Evolutionary conservation across 164 flowering plant species (phyloP), one percentile per base, ranked within the genome.

Genomic region (Hamamelis virginiana): DNA sequence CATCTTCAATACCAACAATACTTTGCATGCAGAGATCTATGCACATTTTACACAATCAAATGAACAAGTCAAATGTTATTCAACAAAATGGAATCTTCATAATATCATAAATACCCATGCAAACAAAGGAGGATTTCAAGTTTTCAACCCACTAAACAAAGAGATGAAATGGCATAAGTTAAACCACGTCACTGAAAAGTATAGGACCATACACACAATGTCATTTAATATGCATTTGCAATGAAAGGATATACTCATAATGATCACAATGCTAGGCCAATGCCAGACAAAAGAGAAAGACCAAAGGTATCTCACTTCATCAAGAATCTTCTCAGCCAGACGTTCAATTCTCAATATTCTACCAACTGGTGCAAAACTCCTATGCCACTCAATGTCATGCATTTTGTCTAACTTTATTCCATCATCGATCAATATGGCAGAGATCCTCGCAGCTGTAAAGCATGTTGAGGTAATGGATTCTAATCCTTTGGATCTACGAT

Each of bases 391-490:
- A 64, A 95, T 58, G 57, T 84, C 91, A 51, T 75, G 81, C 86
- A 62, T 88, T 70, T 87, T 88, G 72, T 92, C 97, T 23, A 88
- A 69, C 67, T 75, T 76, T 55, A 95, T 26, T 50, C 97, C 97
- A 85, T 95, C 98, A 76, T 95, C 98, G 75, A 95, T 83, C 46
- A 92, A 81, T 27, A 95, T 13, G 53, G 81, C 85, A 61, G 91
- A 79, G 13, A 91, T 80, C 69, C 78, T 80, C 11, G 97, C 90
- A 71, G 88, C 94, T 69, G 71, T 62, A 72, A 92, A 90, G 81
- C 97, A 91, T 8, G 26, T 76, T 18, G 83, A 76, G 67, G 77
- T 63, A 72, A 89, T 78, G 38, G 82, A 73, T 48, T 85, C 76
- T 59, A 92, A 69, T 38, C 97, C 98, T 18, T 77, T 59, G 5